A percentile compares a stretch with the other conserved stretches of the same genome.
Conservation (phyloP, 2,329 filamentous ascomycete species). For the Penicillium sclerotigenum region DNA sequence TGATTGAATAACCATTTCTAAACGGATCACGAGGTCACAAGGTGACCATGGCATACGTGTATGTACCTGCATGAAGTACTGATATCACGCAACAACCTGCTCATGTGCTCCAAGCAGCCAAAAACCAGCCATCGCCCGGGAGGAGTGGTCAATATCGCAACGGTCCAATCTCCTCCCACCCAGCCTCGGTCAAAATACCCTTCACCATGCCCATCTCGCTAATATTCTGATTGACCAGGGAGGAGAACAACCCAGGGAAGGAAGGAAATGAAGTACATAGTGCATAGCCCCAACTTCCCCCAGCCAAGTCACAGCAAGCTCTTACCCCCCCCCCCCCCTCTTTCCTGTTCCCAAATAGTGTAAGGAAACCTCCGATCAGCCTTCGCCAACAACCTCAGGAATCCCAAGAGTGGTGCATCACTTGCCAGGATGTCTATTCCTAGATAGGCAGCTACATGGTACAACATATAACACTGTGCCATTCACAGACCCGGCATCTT, state of each 20-base stretch:
- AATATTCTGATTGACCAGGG: neutral
- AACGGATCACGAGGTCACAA: neutral
- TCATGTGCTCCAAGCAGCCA: neutral
- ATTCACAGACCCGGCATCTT: neutral
- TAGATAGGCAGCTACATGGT: neutral
- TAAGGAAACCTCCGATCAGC: neutral
- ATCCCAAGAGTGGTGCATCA: neutral
- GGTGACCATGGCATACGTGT: neutral
- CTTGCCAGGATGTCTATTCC: neutral
- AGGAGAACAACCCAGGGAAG: too few species aligned
- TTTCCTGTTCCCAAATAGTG: neutral
- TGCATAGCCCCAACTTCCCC: neutral
- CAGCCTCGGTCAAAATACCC: neutral
- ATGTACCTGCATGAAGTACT: slow-evolving; percentile 1
- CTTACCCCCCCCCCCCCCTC: too few species aligned
- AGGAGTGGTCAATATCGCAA: neutral
- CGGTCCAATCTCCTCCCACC: neutral
- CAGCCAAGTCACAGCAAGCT: neutral
- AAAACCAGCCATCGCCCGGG: neutral
- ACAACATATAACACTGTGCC: neutral
- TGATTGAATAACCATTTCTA: neutral
- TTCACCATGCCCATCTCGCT: neutral
- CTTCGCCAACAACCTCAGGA: neutral
- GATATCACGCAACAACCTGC: neutral
- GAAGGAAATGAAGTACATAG: neutral